Evolutionary conservation across 2,329 filamentous ascomycete genomes (phyloP), one percentile per base, ranked within the genome.

Genomic region (Claviceps sp.): DNA sequence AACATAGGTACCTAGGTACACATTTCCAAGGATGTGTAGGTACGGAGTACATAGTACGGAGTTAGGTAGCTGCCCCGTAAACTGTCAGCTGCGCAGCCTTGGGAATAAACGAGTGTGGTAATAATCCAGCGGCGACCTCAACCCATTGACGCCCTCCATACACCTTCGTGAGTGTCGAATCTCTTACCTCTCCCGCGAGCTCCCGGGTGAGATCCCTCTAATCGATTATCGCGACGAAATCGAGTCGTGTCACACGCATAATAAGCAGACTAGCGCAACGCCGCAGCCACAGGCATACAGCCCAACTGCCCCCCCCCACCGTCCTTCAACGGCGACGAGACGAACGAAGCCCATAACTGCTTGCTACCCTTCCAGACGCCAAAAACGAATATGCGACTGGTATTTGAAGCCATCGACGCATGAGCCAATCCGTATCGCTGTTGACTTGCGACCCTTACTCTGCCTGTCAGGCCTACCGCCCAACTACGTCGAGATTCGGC

Each of bases 201-300:
- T 16, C 13, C 23, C 42, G 11, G 22, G 20, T 44, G 29, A n/a
- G 42, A 16, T 23, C 23, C 5, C n/a, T 26, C 1, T 45, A 8
- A 29, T 16, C 43, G 29, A 45, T 23, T 13, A 23, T 22, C 38
- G 43, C 26, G 26, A 36, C 44, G n/a, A 29, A 46, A n/a, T 36
- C 34, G 45, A 22, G 17, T 45, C 44, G 23, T 16, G 44, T 17
- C 16, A 8, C 44, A 26, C 43, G 43, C 16, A 16, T 4, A 26
- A 29, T 23, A 26, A 14, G 42, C 42, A 20, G 42, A 22, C 42
- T 22, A 44, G 42, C 42, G 42, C 22, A 26, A 13, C 26, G 42
- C 42, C 42, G 20, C 49, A 50, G 49, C 49, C 23, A 29, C 49
- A n/a, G n/a, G n/a, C n/a, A n/a, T n/a, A n/a, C n/a, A 37, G 39